Evolutionary conservation across 192 early-diverging fungal genomes (phyloP), one percentile per base, ranked within the genome.

Genomic region (Glomus cerebriforme): DNA sequence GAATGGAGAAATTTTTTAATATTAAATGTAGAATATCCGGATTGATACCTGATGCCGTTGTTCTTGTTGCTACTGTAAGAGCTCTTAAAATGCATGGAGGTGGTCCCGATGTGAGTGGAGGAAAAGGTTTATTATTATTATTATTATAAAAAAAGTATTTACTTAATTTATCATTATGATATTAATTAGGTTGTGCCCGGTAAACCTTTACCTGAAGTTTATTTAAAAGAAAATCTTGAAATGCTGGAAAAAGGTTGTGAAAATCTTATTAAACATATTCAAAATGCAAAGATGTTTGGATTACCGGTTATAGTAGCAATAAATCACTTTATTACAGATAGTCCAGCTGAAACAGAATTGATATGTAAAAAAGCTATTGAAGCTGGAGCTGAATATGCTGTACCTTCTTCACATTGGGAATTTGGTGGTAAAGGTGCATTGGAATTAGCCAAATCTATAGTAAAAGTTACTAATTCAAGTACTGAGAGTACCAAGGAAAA

Each of bases 1-100:
- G 98, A 47, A 97, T 98, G 93, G 98, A 99, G 79, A 99, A 99
- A 85, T 95, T 95, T 86, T 96, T 98, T 87, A 94, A 99, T 87
- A 98, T 99, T 87, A 99, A 99, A 84, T 99, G 98, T 83, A 92
- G 98, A 62, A 85, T 88, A 12, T 95, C 93, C 24, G 94, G 93
- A 31, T 86, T 99, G 13, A 84, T 94, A 19, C 98, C 98, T 45
- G 91, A 97, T 78, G 91, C 90, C 47, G 98, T 95, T 24, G 96
- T 98, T 31, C 90, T 99, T 34, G 97, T 98, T 58, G 93, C 97
- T 19, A 99, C 98, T 7, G 91, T 98, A 10, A 92, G 94, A 68
- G 95, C 96, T 15, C 87, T 99, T 49, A 99, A 99, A 86, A 96
- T 96, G 93, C 98, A 99, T 81, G 98, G 97, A 73, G 98, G 96